Evolutionary conservation across 257 asterid species (phyloP).

Genomic region (Nicotiana attenuata): DNA sequence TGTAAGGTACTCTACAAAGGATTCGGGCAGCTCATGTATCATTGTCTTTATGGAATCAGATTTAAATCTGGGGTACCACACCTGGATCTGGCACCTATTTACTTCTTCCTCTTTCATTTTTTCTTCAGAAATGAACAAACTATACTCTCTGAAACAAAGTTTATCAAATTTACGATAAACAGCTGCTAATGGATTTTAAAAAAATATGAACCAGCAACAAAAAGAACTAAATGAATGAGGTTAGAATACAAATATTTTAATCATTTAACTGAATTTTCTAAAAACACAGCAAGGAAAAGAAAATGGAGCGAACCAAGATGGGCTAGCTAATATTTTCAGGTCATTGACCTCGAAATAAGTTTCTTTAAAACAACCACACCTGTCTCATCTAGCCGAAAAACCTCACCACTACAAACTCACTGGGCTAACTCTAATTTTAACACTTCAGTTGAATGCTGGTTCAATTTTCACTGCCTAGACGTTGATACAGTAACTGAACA

Average conservation of each 20-base stretch:
- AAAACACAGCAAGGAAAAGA: not conserved
- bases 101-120: slow-evolving; percentile 69
- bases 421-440: too few relatives aligned
- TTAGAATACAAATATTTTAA: not conserved
- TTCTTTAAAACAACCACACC: too few relatives aligned
- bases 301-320: not conserved
- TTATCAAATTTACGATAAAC: not conserved
- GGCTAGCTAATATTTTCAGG: too few relatives aligned
- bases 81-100: slow-evolving; percentile 84
- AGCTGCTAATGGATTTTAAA: not conserved
- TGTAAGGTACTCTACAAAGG: slow-evolving; percentile 59
- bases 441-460: too few relatives aligned
- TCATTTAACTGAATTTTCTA: not conserved
- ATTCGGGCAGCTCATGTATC: slow-evolving; percentile 65
- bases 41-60: slow-evolving; percentile 55
- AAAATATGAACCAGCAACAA: not conserved
- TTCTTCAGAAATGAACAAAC: not conserved
- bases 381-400: too few relatives aligned
- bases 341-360: too few relatives aligned
- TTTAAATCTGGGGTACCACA: slow-evolving; percentile 84
- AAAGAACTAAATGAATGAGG: not conserved
- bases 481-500: too few relatives aligned
- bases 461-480: too few relatives aligned
- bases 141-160: not conserved
- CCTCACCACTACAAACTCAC: too few relatives aligned